Evolutionary conservation across 2,329 filamentous ascomycete genomes (phyloP).

Genomic region (Ophiostoma australiae): DNA sequence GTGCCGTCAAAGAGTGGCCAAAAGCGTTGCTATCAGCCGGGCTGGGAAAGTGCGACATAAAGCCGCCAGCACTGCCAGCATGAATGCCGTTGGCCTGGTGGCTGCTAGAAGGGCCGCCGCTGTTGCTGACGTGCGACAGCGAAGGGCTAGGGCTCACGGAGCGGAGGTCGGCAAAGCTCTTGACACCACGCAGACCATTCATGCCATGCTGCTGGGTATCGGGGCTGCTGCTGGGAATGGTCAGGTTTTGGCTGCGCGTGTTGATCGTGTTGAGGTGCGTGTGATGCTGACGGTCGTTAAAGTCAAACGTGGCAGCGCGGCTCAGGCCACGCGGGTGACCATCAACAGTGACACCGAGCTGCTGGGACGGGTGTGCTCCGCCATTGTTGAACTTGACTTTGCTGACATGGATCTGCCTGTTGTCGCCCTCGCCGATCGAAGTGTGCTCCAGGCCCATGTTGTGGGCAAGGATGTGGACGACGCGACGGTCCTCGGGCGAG

Average conservation of each 20-base stretch:
- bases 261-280: slow-evolving; percentile 57
- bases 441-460: slow-evolving; percentile 89
- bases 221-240: slow-evolving; percentile 79
- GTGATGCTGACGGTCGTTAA: slow-evolving; percentile 59
- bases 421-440: slow-evolving; percentile 81
- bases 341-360: slow-evolving; percentile 64
- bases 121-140: slow-evolving; percentile 57
- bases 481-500: slow-evolving; percentile 76
- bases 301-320: slow-evolving; percentile 95
- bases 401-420: slow-evolving; percentile 85
- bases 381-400: slow-evolving; percentile 49
- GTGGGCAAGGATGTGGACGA: slow-evolving; percentile 90
- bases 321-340: slow-evolving; percentile 79
- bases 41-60: slow-evolving; percentile 45
- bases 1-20: slow-evolving; percentile 37
- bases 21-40: slow-evolving; percentile 29
- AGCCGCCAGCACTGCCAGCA: slow-evolving; percentile 32
- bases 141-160: slow-evolving; percentile 87
- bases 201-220: slow-evolving; percentile 55
- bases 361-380: slow-evolving; percentile 38
- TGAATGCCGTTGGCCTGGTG: slow-evolving; percentile 31
- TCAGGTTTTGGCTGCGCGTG: slow-evolving; percentile 77
- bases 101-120: slow-evolving; percentile 38
- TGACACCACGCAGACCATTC: slow-evolving; percentile 83
- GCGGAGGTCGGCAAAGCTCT: slow-evolving; percentile 92